These are phyloP conservation scores for Sclerotinia minor DNA, from an alignment of 2,329 filamentous ascomycete species.

Conservation along the genomic window DNA sequence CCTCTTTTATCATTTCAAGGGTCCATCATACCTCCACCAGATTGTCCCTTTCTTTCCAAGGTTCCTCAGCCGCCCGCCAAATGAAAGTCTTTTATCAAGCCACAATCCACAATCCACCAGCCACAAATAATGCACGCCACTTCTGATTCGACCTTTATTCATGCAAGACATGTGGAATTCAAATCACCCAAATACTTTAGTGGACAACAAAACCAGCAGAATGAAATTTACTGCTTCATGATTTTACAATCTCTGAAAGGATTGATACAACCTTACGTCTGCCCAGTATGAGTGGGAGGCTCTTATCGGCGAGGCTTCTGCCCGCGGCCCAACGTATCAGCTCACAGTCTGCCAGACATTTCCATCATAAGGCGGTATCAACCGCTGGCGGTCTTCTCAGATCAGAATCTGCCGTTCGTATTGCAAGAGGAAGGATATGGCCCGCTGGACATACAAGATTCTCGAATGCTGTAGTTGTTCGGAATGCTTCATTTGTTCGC, in stretches of 20 bases:
- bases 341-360: slow-evolving; percentile 58
- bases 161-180: slow-evolving; percentile 20
- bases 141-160: slow-evolving; percentile 25
- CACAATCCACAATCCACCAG: not conserved
- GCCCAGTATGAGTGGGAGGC: slow-evolving; percentile 48
- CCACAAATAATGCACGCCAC: slow-evolving; percentile 31
- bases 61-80: not conserved
- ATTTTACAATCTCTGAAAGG: slow-evolving; percentile 14
- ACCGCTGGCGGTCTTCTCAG: slow-evolving; percentile 69
- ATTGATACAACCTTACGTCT: slow-evolving; percentile 28
- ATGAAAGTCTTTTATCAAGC: not conserved
- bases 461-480: slow-evolving; percentile 70
- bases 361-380: slow-evolving; percentile 57
- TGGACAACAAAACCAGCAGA: slow-evolving; percentile 24
- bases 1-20: not conserved
- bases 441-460: slow-evolving; percentile 76
- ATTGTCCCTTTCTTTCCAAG: too few relatives aligned
- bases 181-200: slow-evolving; percentile 9
- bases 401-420: slow-evolving; percentile 62
- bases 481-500: slow-evolving; percentile 64
- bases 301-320: slow-evolving; percentile 71
- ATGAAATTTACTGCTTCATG: slow-evolving; percentile 21
- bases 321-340: slow-evolving; percentile 63
- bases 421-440: slow-evolving; percentile 67
- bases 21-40: too few relatives aligned